Evolutionary conservation across 108 stramenopile genomes (phyloP), one percentile per base, ranked within the genome.

Genomic region (Stephanodiscus minutulus): DNA sequence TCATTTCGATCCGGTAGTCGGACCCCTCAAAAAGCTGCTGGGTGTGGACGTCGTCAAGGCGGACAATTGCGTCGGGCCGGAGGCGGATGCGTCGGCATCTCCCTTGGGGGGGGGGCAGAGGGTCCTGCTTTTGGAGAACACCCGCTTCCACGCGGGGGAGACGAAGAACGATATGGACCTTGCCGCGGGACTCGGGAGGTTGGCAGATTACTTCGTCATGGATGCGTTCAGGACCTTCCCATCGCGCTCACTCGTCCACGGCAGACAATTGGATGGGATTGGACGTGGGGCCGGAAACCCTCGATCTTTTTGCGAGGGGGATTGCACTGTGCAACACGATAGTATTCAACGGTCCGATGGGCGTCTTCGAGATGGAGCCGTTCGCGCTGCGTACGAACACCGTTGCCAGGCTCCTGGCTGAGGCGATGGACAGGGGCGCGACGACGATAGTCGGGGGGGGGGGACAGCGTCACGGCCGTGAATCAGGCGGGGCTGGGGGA

Each of bases 201-300:
- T 95, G 35, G 95, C 93, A 9, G 91, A 94, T 70, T 91, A 95
- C 66, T 99, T 94, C 83, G 98, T 98, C 49, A 98, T 97, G 91
- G 99, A 99, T 77, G 99, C 99, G 43, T 99, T 99, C 74, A 98
- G 99, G 29, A 99, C 99, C 31, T 97, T n/a, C 99, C 25, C 99
- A 99, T 81, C 92, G 99, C 22, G 99, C 98, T 10, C 99, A 99
- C 83, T 91, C 90, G 54, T 96, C 95, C 46, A 99, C 97, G 27
- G 99, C 90, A 39, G 99, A 98, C 98, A 96, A n/a, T n/a, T n/a
- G n/a, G n/a, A 94, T 97, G 94, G 98, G 99, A 47, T 82, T 99
- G 25, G 99, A 99, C 83, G 88, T 97, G 59, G 99, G 99, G 28
- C 96, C 97, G 8, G 94, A 97, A 53, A 85, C 96, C 9, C 70